These are phyloP conservation scores for Fusarium beomiforme DNA, from an alignment of 2,329 filamentous ascomycete genomes.

Conservation along the genomic window DNA sequence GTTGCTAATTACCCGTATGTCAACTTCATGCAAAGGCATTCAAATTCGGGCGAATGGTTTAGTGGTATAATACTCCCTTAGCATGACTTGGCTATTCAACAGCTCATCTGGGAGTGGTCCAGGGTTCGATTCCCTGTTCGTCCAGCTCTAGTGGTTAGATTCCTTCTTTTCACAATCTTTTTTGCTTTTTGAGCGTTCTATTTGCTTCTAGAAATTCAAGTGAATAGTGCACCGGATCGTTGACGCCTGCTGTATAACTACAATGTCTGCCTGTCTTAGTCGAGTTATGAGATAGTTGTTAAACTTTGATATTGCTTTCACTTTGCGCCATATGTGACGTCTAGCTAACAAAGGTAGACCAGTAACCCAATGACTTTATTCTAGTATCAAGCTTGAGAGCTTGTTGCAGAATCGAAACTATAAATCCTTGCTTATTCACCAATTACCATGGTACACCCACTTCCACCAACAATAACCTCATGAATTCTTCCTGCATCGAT, in stretches of 20 bases:
- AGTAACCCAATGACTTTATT: background rate
- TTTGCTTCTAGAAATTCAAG: background rate
- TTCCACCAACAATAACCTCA: constrained; percentile 74
- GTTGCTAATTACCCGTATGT: constrained; percentile 5
- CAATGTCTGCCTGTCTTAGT: background rate
- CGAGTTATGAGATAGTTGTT: background rate
- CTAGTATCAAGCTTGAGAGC: background rate
- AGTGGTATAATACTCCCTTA: constrained; percentile 45
- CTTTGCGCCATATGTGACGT: background rate
- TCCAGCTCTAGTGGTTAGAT: constrained; percentile 30
- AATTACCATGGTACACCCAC: constrained; percentile 75
- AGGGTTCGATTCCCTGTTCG: constrained; percentile 42
- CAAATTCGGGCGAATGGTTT: constrained; percentile 42
- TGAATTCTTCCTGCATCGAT: constrained; percentile 72
- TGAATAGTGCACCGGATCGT: background rate
- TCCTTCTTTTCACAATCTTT: constrained; percentile 8
- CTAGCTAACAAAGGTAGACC: background rate
- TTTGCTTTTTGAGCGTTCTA: background rate
- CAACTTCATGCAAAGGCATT: background rate
- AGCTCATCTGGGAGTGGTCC: constrained; percentile 24
- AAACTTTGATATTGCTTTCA: background rate
- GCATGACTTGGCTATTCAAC: constrained; percentile 18
- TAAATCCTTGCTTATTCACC: constrained; percentile 59
- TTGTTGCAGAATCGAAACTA: background rate
- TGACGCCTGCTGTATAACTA: background rate